Base-by-base conservation (phyloP, 1,284 basidiomycete genomes). In the Violaceomyces palustris region DNA sequence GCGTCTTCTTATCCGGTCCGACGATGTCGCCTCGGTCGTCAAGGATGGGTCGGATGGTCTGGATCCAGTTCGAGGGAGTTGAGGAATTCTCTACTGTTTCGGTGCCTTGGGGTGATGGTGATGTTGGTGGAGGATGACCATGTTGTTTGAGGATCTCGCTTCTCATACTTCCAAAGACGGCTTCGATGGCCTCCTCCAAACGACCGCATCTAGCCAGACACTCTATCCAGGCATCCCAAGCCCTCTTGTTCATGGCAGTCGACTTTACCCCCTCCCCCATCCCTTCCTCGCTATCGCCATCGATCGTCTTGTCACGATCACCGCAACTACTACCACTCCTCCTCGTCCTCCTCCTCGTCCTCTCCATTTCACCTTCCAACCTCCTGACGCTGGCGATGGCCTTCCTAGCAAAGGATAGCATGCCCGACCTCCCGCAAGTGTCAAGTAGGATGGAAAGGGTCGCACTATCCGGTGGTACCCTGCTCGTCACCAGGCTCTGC, bases 391-490 rank as follows among this genome's bases (percentile, higher is more conserved):
- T 42, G 7, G 21, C 27, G 2, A 59, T 29, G 5, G 53, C 64
- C 27, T 50, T 50, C 8, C 64, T 48, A 11, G 48, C 50, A 0
- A 45, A 27, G 3, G 27, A 2, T 2, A 63, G 44, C 37, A 65
- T 35, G 7, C 78, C 76, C 6, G 82, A 78, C 57, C 78, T 81
- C 1, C 85, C 86, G 61, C 87, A 91, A 1, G 85, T 82, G 66
- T 94, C 89, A 33, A 94, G 75, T 42, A 91, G 82, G 73, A 92
- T 85, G 67, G 82, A 85, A 37, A 96, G 78, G 48, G 82, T 84
- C 32, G 80, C 75, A 26, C 82, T 77, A 72, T 86, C 82, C 61
- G 81, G 80, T 37, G 75, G 75, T 22, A 42, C 41, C 21, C 50
- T 25, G 12, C 38, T 39, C 10, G 71, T 73, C 6, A 76, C 61